Base-by-base conservation (phyloP, 2,329 filamentous ascomycete species). In the Scedosporium dehoogii region DNA sequence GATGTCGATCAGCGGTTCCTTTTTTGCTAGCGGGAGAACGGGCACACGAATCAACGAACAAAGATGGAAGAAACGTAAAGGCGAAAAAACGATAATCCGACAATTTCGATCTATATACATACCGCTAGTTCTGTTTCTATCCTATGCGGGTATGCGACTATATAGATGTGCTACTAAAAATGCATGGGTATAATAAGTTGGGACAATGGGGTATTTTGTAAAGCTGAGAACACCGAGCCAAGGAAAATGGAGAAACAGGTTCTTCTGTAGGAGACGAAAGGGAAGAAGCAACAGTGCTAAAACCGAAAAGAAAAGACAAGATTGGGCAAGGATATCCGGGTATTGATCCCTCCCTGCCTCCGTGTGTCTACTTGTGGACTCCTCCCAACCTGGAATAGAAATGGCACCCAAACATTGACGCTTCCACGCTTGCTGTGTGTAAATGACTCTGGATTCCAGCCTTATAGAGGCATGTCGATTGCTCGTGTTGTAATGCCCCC, bases 231-330 rank as follows among this genome's bases (percentile, higher is more conserved):
- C 57, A 59, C 29, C 27, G 27, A 38, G 33, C 27, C 42, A 56
- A 48, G 44, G 44, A 48, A 48, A 38, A 38, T 38, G 33, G 10
- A 3, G 10, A 12, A 38, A 12, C 33, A 38, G 33, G 14, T 38
- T 38, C 33, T 38, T 38, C 29, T 38, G 55, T 27, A 59, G 56
- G 25, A 60, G 33, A 29, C 7, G 46, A 33, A 44, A 59, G 21
- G 23, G 41, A 62, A 23, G 53, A 44, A 57, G 23, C 38, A 55
- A 23, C 18, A 56, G 21, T 38, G 33, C 27, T 23, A 60, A 46
- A 46, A 57, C 7, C 46, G 62, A 57, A 57, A 57, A 60, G 59
- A 64, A 57, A 65, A 38, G 59, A 27, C 27, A 55, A 62, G 29
- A 23, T 48, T 48, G 44, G 44, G 44, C 44, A 48, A 48, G 44